Percentiles rank a stretch among this genome's conserved stretches.
These are phyloP conservation scores for Suillus lakei DNA, from an alignment of 768 basidiomycete genomes.

Conservation along the genomic window DNA sequence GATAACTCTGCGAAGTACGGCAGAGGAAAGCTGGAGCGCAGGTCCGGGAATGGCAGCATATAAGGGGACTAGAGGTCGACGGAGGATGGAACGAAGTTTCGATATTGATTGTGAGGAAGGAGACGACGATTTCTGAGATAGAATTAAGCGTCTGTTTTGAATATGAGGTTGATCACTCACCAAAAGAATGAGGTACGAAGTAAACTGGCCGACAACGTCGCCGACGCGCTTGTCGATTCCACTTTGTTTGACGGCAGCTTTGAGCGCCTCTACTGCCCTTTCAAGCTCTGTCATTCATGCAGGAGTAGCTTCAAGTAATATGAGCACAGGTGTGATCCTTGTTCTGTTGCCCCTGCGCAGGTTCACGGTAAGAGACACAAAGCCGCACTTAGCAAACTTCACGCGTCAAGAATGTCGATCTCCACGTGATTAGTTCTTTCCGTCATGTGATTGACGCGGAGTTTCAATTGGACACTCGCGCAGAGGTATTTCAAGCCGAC, in stretches of 20 bases:
- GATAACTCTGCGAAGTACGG: constrained; percentile 46
- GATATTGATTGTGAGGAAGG: constrained; percentile 41
- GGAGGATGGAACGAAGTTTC: constrained; percentile 46
- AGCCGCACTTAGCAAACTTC: neutral
- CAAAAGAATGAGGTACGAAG: constrained; percentile 48
- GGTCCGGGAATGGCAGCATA: constrained; percentile 44
- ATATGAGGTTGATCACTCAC: constrained; percentile 33
- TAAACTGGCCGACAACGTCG: constrained; percentile 43
- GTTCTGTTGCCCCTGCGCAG: neutral
- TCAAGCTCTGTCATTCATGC: constrained; percentile 25
- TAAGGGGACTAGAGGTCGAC: constrained; percentile 47
- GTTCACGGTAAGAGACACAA: neutral
- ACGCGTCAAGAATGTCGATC: neutral
- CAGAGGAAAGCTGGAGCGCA: constrained; percentile 46
- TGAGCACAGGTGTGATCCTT: neutral
- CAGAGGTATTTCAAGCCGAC: constrained; percentile 14
- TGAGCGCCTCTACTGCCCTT: constrained; percentile 38
- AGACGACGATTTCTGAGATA: constrained; percentile 41
- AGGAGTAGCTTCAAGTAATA: neutral
- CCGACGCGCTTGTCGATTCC: constrained; percentile 34
- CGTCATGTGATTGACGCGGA: constrained; percentile 33
- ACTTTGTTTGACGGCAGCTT: constrained; percentile 31
- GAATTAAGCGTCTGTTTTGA: neutral
- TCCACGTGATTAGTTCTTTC: constrained; percentile 34
- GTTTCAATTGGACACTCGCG: constrained; percentile 26